phyloP scores from a whole-genome alignment of 305 asterid genomes.

The Andrographis paniculata region DNA sequence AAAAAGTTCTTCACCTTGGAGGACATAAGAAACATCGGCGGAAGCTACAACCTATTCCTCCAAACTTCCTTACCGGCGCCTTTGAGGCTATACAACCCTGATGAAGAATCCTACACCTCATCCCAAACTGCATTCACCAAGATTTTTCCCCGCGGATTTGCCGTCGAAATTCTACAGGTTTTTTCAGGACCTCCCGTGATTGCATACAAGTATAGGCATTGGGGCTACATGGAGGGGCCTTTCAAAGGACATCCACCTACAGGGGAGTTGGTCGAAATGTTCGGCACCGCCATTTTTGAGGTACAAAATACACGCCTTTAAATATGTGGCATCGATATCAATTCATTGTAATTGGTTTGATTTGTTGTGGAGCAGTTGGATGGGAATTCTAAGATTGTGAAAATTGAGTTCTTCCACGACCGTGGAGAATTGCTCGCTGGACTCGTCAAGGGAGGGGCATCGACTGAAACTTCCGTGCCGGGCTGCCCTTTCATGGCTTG shows the following conservation, averaged over 20 bases:
- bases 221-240: constrained; percentile 76
- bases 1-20: constrained; percentile 27
- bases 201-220: constrained; percentile 62
- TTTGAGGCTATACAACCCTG: constrained; percentile 46
- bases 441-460: constrained; percentile 31
- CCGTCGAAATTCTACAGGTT: constrained; percentile 51
- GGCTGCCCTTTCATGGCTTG: constrained; percentile 50
- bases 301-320: constrained; percentile 15
- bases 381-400: constrained; percentile 47
- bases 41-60: constrained; percentile 65
- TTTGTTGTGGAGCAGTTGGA: constrained; percentile 32
- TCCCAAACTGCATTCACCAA: constrained; percentile 44
- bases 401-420: constrained; percentile 52
- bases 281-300: constrained; percentile 35
- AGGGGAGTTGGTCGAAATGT: constrained; percentile 47
- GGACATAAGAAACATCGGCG: constrained; percentile 37
- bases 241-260: constrained; percentile 52
- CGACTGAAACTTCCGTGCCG: neutral
- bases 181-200: constrained; percentile 59
- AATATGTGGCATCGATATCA: neutral
- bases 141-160: constrained; percentile 57
- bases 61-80: constrained; percentile 56
- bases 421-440: constrained; percentile 56
- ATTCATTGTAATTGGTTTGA: neutral
- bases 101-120: constrained; percentile 41